Evolutionary conservation across 2,329 filamentous ascomycete species (phyloP).

Genomic region (Hysterium pulicare): DNA sequence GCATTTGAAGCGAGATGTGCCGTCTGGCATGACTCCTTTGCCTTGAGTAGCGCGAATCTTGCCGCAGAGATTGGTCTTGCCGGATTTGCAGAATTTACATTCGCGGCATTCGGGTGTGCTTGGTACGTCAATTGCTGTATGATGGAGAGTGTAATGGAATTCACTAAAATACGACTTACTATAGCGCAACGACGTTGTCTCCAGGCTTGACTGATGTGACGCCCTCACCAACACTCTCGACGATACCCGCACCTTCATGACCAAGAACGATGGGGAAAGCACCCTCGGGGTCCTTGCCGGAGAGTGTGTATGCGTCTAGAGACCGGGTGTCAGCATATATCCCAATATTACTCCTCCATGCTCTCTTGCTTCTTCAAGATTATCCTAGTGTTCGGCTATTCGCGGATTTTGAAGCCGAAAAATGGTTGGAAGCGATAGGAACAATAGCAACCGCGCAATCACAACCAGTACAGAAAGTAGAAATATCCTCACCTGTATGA

Average conservation of each 20-base stretch:
- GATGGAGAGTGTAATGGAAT: neutral
- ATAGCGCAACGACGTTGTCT: constrained; percentile 67
- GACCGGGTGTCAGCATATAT: neutral
- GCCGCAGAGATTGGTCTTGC: constrained; percentile 98
- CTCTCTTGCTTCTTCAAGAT: neutral
- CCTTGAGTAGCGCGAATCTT: constrained; percentile 98
- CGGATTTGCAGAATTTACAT: constrained; percentile 99
- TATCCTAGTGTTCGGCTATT: neutral
- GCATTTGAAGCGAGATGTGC: constrained; percentile 89
- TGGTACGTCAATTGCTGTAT: neutral
- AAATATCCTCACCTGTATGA: constrained; percentile 88
- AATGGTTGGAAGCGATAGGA: no score
- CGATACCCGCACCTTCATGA: constrained; percentile 42
- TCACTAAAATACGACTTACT: constrained; percentile 26
- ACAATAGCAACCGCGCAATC: no score
- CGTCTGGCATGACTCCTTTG: constrained; percentile 94
- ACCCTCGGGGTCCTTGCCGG: constrained; percentile 89
- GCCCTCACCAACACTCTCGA: constrained; percentile 71
- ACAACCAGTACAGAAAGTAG: neutral
- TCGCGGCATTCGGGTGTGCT: constrained; percentile 96
- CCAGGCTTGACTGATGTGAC: constrained; percentile 92
- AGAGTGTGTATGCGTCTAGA: constrained; percentile 59
- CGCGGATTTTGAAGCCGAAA: neutral
- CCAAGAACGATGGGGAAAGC: constrained; percentile 44
- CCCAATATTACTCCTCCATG: neutral